These are phyloP conservation scores for Trichoderma sp. DNA, from an alignment of 2,329 filamentous ascomycete species.

Conservation along the genomic window DNA sequence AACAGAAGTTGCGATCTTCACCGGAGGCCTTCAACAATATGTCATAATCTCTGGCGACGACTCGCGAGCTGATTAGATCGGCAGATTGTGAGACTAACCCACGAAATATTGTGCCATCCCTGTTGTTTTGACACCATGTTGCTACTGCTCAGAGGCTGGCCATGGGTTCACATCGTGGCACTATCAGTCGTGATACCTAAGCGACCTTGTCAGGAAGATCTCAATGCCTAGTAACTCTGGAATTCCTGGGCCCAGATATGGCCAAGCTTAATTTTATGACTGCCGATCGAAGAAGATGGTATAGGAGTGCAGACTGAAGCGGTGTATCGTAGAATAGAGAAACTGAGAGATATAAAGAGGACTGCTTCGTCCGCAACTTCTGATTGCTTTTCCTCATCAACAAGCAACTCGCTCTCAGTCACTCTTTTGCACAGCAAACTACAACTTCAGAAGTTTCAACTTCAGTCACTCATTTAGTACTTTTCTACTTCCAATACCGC, in stretches of 20 bases:
- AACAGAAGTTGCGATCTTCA: slow-evolving; percentile 22
- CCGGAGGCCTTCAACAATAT: slow-evolving; percentile 3
- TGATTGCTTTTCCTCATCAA: slow-evolving; percentile 5
- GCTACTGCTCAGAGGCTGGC: not conserved
- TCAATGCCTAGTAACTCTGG: not conserved
- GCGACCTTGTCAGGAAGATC: slow-evolving; percentile 12
- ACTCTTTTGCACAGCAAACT: slow-evolving; percentile 20
- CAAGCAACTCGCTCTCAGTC: slow-evolving; percentile 23
- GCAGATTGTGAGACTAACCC: slow-evolving; percentile 16
- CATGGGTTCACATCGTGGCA: not conserved
- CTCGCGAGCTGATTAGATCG: slow-evolving; percentile 22
- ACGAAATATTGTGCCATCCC: not conserved
- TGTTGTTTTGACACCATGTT: not conserved
- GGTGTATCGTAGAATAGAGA: not conserved
- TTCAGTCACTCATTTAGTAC: slow-evolving; percentile 26
- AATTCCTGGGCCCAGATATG: not conserved
- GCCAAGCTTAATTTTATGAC: slow-evolving; percentile 7
- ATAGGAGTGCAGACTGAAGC: not conserved
- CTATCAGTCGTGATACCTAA: slow-evolving; percentile 6
- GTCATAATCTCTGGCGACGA: slow-evolving; percentile 6
- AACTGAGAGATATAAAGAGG: slow-evolving; percentile 20
- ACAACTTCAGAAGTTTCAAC: slow-evolving; percentile 20
- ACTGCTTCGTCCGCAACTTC: slow-evolving; percentile 9
- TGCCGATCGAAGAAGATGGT: slow-evolving; percentile 16
- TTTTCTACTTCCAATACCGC: slow-evolving; percentile 13